phyloP scores from a whole-genome alignment of 495 filamentous ascomycete species.

The Penicillium samsonianum region DNA sequence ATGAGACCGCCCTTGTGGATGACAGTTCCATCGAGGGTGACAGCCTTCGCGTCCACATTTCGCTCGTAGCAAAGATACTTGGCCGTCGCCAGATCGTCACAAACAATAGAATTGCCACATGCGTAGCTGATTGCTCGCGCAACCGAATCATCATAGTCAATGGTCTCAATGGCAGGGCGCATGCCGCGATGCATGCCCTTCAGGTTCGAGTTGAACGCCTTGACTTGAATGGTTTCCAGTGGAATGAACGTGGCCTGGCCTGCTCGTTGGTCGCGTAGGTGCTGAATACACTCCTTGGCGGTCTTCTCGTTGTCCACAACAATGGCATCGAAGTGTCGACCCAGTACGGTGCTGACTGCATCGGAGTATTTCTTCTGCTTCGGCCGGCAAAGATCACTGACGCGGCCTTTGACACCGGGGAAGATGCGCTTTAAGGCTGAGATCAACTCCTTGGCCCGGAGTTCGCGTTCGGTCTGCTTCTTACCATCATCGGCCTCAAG shows the following conservation, averaged over 20 bases:
- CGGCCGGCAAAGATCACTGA: slow-evolving; percentile 90
- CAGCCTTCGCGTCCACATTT: slow-evolving; percentile 86
- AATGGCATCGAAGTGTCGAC: slow-evolving; percentile 89
- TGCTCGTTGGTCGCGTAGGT: slow-evolving; percentile 83
- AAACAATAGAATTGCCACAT: slow-evolving; percentile 94
- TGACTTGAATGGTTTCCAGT: slow-evolving; percentile 94
- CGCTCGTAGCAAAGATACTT: slow-evolving; percentile 87
- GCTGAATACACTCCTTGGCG: slow-evolving; percentile 90
- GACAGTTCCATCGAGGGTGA: slow-evolving; percentile 87
- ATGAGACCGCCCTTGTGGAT: slow-evolving; percentile 98
- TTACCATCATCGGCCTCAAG: slow-evolving; percentile 79
- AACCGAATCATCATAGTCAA: slow-evolving; percentile 85
- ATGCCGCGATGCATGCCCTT: slow-evolving; percentile 84
- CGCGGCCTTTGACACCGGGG: slow-evolving; percentile 84
- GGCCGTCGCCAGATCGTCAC: slow-evolving; percentile 80
- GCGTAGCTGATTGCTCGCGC: slow-evolving; percentile 93
- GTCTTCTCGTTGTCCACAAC: slow-evolving; percentile 97
- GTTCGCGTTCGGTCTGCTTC: slow-evolving; percentile 80
- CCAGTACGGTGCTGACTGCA: slow-evolving; percentile 88
- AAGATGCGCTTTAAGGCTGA: slow-evolving; percentile 86
- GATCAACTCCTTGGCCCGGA: slow-evolving; percentile 73
- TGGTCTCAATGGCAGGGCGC: slow-evolving; percentile 92
- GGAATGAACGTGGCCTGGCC: slow-evolving; percentile 91
- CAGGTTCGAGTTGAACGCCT: slow-evolving; percentile 79
- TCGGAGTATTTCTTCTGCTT: slow-evolving; percentile 95